These are phyloP conservation scores for Santalum album DNA, from an alignment of 164 flowering plant species.

Conservation along the genomic window DNA sequence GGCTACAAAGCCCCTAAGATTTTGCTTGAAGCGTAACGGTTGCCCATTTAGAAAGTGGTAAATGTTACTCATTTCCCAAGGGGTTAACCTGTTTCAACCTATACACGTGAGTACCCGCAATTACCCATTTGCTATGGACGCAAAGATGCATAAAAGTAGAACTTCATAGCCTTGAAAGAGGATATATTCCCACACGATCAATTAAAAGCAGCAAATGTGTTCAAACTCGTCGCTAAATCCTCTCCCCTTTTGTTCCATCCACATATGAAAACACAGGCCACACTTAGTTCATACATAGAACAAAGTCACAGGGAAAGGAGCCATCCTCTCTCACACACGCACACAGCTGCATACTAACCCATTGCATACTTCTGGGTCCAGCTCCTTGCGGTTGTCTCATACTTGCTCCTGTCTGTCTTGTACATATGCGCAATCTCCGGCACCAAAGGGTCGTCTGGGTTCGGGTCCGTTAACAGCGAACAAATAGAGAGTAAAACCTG, in stretches of 20 bases:
- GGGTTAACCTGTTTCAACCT: too few relatives aligned
- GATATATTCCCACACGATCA: slow-evolving; percentile 20
- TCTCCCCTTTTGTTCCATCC: slow-evolving; percentile 13
- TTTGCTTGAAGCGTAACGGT: too few relatives aligned
- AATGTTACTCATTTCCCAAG: too few relatives aligned
- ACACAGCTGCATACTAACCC: slow-evolving; percentile 31
- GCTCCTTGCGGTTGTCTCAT: slow-evolving; percentile 38
- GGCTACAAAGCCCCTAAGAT: too few relatives aligned
- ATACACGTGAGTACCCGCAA: too few relatives aligned
- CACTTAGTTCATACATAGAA: slow-evolving; percentile 19
- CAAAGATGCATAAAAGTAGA: background rate
- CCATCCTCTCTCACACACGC: slow-evolving; percentile 15
- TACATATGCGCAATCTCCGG: slow-evolving; percentile 44
- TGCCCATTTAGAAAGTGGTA: too few relatives aligned
- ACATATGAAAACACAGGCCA: slow-evolving; percentile 2
- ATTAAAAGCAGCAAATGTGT: slow-evolving; percentile 15
- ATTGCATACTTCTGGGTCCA: slow-evolving; percentile 69
- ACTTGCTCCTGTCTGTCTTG: slow-evolving; percentile 39
- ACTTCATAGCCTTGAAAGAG: background rate
- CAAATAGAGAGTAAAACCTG: slow-evolving; percentile 39
- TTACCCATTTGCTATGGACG: too few relatives aligned
- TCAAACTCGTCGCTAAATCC: slow-evolving; percentile 12
- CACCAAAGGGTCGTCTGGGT: slow-evolving; percentile 39
- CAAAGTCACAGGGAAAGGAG: slow-evolving; percentile 14
- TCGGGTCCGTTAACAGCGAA: slow-evolving; percentile 38